Percentiles rank a stretch among this genome's conserved stretches.
These are phyloP conservation scores for Gentiana dahurica DNA, from an alignment of 257 asterid genomes.

Conservation along the genomic window DNA sequence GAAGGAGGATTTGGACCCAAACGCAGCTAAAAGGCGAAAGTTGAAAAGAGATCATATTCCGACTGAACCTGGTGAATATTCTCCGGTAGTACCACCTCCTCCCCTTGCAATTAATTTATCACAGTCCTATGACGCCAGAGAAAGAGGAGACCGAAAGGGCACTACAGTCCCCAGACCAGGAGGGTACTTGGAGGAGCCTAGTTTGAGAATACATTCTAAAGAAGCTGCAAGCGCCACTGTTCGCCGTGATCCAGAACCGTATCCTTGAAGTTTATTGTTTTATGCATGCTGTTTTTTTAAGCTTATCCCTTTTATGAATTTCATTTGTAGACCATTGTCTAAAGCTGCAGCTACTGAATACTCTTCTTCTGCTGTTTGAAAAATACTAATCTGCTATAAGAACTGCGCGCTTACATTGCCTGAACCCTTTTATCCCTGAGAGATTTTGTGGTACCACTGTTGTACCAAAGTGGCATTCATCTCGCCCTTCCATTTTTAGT, in stretches of 20 bases:
- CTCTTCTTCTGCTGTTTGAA: no score
- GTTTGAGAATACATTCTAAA: constrained; percentile 66
- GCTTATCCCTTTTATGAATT: no score
- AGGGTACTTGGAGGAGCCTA: constrained; percentile 70
- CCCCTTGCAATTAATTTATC: constrained; percentile 42
- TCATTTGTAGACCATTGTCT: no score
- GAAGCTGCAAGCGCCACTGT: constrained; percentile 60
- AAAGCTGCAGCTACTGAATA: no score
- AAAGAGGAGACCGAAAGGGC: constrained; percentile 78
- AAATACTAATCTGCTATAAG: no score
- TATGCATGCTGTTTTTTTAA: neutral
- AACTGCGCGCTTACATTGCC: no score
- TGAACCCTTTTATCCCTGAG: no score
- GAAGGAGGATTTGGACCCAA: constrained; percentile 76
- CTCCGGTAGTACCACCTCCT: constrained; percentile 51
- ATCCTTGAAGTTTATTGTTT: constrained; percentile 35
- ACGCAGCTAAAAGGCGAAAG: constrained; percentile 79
- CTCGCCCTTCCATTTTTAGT: neutral
- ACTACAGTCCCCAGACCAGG: constrained; percentile 52
- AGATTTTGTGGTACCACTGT: no score
- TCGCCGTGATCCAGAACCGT: constrained; percentile 84
- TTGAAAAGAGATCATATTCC: constrained; percentile 77
- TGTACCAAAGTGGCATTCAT: no score
- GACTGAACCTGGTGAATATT: constrained; percentile 89
- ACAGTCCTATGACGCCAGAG: constrained; percentile 69